Evolutionary conservation across 2,329 filamentous ascomycete species (phyloP).

Genomic region (Colletotrichum abscissum): DNA sequence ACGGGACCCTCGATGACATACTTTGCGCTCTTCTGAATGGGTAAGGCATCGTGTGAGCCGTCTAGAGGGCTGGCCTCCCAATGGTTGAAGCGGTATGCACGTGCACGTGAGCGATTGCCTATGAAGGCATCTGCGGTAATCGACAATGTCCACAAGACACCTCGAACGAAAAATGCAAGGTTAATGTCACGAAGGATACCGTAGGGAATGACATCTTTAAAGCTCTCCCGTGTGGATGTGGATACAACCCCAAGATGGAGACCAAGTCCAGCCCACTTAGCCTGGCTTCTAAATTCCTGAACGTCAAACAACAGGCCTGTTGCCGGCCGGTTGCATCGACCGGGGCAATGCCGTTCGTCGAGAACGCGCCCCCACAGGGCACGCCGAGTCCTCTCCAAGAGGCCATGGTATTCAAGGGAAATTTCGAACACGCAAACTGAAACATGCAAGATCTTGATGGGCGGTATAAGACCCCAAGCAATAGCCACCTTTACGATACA

Average conservation of each 20-base stretch:
- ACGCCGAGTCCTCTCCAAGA: not conserved
- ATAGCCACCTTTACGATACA: not conserved
- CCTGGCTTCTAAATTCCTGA: not conserved
- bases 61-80: not conserved
- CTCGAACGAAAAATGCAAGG: not conserved
- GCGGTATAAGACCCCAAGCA: slow-evolving; percentile 1
- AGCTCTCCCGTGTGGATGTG: not conserved
- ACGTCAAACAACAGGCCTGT: slow-evolving; percentile 5
- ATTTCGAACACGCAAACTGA: slow-evolving; percentile 16
- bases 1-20: not conserved
- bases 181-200: not conserved
- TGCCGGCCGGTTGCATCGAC: not conserved
- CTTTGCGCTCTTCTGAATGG: not conserved
- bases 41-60: not conserved
- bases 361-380: not conserved
- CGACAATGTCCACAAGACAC: not conserved
- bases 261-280: not conserved
- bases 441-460: not conserved
- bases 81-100: not conserved
- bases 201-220: slow-evolving; percentile 20
- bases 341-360: not conserved
- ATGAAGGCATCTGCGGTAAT: not conserved
- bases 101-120: not conserved
- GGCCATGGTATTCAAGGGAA: slow-evolving; percentile 2
- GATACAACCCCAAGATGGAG: slow-evolving; percentile 15